A percentile compares a stretch with the other conserved stretches of the same genome.
Conservation (phyloP, 305 asterid genomes). For the Solanum chacoense region DNA sequence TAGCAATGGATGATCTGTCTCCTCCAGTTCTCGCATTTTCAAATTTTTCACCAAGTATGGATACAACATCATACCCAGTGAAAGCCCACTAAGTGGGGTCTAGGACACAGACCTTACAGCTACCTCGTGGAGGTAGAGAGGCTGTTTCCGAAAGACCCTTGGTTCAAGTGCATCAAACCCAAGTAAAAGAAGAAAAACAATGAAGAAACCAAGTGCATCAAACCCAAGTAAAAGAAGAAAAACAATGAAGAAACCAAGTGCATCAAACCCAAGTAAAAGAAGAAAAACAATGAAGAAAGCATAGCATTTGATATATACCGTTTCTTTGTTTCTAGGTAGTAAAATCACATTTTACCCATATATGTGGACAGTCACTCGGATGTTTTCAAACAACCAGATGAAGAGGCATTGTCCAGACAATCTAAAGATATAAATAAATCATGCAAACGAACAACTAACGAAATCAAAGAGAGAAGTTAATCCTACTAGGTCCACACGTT, state of each 20-base stretch:
- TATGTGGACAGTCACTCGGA: neutral
- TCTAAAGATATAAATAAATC: neutral
- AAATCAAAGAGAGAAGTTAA: neutral
- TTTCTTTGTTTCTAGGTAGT: neutral
- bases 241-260: neutral
- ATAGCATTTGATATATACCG: neutral
- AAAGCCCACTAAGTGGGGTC: neutral
- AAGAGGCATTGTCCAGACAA: neutral
- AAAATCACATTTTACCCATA: neutral
- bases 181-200: neutral
- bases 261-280: neutral
- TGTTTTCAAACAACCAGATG: neutral
- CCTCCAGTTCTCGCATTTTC: neutral
- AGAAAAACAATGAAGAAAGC: neutral
- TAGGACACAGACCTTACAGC: neutral
- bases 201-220: neutral
- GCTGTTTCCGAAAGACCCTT: neutral
- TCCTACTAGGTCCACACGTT: neutral
- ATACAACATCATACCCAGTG: neutral
- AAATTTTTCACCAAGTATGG: neutral
- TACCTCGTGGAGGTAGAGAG: neutral
- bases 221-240: neutral
- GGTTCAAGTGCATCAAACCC: neutral
- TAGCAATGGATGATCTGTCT: neutral
- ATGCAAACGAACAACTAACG: neutral